These are phyloP conservation scores for Ogataea trehaloabstinens DNA, from an alignment of 805 yeast species.

Conservation along the genomic window DNA sequence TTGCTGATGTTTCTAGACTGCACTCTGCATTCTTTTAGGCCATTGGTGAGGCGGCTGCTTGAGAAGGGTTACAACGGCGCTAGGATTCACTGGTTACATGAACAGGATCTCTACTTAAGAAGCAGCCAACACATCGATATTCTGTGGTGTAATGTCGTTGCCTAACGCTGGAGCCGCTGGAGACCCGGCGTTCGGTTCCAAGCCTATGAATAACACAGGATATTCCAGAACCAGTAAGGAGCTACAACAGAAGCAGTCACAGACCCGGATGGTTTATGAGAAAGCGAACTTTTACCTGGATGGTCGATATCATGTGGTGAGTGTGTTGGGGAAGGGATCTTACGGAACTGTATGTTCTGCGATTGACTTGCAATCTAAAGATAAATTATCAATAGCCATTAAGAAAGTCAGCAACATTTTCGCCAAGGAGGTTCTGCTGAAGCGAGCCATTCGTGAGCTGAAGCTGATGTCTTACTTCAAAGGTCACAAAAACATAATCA, in stretches of 20 bases:
- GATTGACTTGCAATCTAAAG: slow-evolving; percentile 43
- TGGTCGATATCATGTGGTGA: slow-evolving; percentile 53
- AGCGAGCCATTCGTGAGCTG: slow-evolving; percentile 81
- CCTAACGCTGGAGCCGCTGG: slow-evolving; percentile 8
- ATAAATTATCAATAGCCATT: slow-evolving; percentile 56
- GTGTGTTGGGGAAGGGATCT: slow-evolving; percentile 76
- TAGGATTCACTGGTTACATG: too few relatives aligned
- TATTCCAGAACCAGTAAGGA: slow-evolving; percentile 13
- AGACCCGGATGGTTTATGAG: slow-evolving; percentile 38
- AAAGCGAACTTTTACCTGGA: slow-evolving; percentile 63
- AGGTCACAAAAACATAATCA: slow-evolving; percentile 83
- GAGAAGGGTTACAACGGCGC: too few relatives aligned
- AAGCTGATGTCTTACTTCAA: slow-evolving; percentile 76
- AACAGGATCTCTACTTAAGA: too few relatives aligned
- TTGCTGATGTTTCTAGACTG: background rate
- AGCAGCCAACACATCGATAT: too few relatives aligned
- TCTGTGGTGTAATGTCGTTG: too few relatives aligned
- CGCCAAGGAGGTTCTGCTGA: slow-evolving; percentile 60
- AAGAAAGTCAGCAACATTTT: slow-evolving; percentile 78
- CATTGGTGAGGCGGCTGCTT: too few relatives aligned
- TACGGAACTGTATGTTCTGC: slow-evolving; percentile 87
- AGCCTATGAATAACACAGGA: slow-evolving; percentile 15
- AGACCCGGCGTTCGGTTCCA: slow-evolving; percentile 12
- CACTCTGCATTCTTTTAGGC: too few relatives aligned
- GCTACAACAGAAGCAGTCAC: slow-evolving; percentile 10